A percentile compares a stretch with the other conserved stretches of the same genome.
These are phyloP conservation scores for Hypoxylon sp. DNA, from an alignment of 2,329 filamentous ascomycete species.

Conservation along the genomic window DNA sequence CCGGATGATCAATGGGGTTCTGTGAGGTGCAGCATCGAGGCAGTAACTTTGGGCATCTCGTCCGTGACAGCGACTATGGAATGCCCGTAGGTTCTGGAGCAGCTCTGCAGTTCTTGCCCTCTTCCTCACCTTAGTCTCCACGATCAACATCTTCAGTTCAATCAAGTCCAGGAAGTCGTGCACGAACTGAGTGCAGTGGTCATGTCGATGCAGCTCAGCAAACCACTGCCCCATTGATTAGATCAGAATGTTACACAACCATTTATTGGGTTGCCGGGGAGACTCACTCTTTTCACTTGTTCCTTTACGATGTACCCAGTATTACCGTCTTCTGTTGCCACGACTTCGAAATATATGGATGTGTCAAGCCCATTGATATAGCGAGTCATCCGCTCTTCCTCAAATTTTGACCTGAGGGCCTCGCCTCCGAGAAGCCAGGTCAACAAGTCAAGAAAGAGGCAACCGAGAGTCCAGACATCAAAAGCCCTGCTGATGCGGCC, in stretches of 20 bases:
- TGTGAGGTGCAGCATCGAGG: background rate
- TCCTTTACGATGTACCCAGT: conserved; percentile 22
- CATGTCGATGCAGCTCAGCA: conserved; percentile 15
- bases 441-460: conserved; percentile 38
- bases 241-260: background rate
- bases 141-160: conserved; percentile 22
- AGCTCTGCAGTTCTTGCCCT: conserved; percentile 14
- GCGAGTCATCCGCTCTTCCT: background rate
- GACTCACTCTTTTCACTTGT: conserved; percentile 5
- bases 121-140: conserved; percentile 7
- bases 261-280: no score
- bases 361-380: conserved; percentile 1
- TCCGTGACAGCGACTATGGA: background rate
- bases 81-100: background rate
- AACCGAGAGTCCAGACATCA: conserved; percentile 41
- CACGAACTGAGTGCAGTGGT: conserved; percentile 17
- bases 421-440: conserved; percentile 34
- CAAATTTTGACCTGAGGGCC: background rate
- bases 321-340: background rate
- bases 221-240: conserved; percentile 27
- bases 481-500: conserved; percentile 25
- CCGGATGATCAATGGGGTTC: background rate
- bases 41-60: conserved; percentile 8
- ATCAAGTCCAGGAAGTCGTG: conserved; percentile 33
- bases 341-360: conserved; percentile 19